phyloP scores from a whole-genome alignment of 495 filamentous ascomycete genomes.

The Penicillium simplicissimum region DNA sequence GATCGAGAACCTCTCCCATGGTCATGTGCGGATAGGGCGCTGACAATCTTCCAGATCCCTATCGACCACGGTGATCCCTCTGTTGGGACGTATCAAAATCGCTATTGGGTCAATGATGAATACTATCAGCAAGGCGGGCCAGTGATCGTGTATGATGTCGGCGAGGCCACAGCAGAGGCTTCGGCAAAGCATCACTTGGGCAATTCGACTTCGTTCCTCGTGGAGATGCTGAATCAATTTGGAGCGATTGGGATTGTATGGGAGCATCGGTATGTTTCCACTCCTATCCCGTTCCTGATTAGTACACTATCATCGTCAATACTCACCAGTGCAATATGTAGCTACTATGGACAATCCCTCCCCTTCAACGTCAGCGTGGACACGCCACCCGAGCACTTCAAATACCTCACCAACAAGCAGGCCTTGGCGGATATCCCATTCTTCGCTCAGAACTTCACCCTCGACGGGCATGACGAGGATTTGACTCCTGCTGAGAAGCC shows the following conservation, averaged over 20 bases:
- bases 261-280: slow-evolving; percentile 53
- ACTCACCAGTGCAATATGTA: slow-evolving; percentile 13
- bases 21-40: neutral
- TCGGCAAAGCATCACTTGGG: slow-evolving; percentile 33
- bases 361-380: slow-evolving; percentile 47
- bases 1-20: neutral
- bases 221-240: slow-evolving; percentile 45
- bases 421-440: slow-evolving; percentile 54
- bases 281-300: neutral
- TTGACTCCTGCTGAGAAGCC: slow-evolving; percentile 50
- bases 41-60: slow-evolving; percentile 38
- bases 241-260: slow-evolving; percentile 56
- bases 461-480: slow-evolving; percentile 32
- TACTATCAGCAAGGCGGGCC: slow-evolving; percentile 54
- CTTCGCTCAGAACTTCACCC: slow-evolving; percentile 53
- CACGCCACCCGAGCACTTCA: slow-evolving; percentile 50
- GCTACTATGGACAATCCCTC: slow-evolving; percentile 54
- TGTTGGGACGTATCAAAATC: slow-evolving; percentile 51
- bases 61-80: slow-evolving; percentile 46
- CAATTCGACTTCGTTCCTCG: slow-evolving; percentile 44
- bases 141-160: slow-evolving; percentile 55
- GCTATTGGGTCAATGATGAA: slow-evolving; percentile 55
- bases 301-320: neutral
- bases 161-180: slow-evolving; percentile 43
- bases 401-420: slow-evolving; percentile 52